Base-by-base conservation (phyloP, 176 grass and related monocot species). In the Oryza brachyantha region DNA sequence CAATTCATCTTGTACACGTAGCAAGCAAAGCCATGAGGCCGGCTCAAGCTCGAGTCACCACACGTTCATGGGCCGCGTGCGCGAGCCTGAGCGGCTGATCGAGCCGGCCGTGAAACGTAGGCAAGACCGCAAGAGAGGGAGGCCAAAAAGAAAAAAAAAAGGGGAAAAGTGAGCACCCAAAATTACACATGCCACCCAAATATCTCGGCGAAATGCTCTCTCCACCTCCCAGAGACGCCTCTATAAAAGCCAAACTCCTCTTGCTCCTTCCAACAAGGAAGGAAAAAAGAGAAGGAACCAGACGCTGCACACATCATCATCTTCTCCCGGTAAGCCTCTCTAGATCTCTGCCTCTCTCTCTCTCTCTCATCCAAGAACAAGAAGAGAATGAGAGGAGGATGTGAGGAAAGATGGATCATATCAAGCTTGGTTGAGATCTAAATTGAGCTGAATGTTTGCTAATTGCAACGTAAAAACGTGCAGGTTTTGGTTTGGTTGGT, bases 131-230 rank as follows among this genome's bases (percentile, higher is more conserved):
- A n/a, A n/a, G n/a, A n/a, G n/a, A n/a, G n/a, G 13, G 58, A 45
- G 40, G 25, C 26, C 70, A 28, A 13, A 19, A 50, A 52, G 21
- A 66, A 21, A 21, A 52, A 52, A 3, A 52, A n/a, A 13, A 2
- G 16, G n/a, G 31, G 3, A 32, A 67, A 77, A 36, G 10, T 63
- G 28, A 12, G 29, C 13, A 57, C 35, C 67, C 74, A 70, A 36
- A 86, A 60, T 79, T 71, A 79, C 73, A 38, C 61, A 39, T 26
- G 11, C 7, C 76, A 25, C 60, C 66, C 29, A 81, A 88, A 88
- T 62, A 75, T 85, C 64, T 88, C 54, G 75, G 42, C 76, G 64
- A 58, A 60, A 83, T 65, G 32, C 25, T 21, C 82, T 85, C 74
- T 64, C 71, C 76, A 66, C 61, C 78, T 35, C 29, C 19, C 13